Base-by-base conservation (phyloP, 2,329 filamentous ascomycete species). In the Colletotrichum sp. region DNA sequence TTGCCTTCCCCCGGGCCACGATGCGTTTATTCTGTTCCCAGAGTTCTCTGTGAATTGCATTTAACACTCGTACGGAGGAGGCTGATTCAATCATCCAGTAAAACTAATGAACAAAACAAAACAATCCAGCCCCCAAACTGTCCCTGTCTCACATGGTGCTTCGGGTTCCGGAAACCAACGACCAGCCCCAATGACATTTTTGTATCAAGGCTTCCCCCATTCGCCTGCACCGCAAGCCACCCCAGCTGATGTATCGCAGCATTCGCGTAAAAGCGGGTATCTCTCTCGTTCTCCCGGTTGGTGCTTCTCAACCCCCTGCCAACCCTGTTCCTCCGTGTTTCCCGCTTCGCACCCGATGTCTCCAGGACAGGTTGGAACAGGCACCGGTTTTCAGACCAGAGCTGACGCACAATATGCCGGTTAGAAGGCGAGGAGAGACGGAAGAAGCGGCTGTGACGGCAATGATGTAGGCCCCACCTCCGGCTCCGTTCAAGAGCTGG, bases 111-210 rank as follows among this genome's bases (percentile, higher is more conserved):
- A 57, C 61, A 67, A 59, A 60, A 75, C 70, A 72, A 39, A 30
- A 65, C 64, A 43, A 75, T 55, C 63, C 34, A 32, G 28, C 65
- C 74, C 67, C 64, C 64, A 76, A 76, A 76, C 74, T 34, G 24
- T 69, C 64, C 57, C 21, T 69, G 74, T 76, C 74, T 76, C 74
- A 69, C 48, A 59, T 65, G n/a, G 36, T 65, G 59, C 59, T 57
- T 71, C 60, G 68, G 64, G 65, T 60, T 64, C 59, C 64, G 64
- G 67, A 36, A 52, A 63, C 28, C 39, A 63, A 63, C 34, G 36
- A 64, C 61, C 10, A 21, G 30, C 59, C 34, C 57, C 18, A 70
- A 34, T 48, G 24, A 30, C 7, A 52, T 26, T 66, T 24, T 30
- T n/a, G 24, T 48, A 39, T 24, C 26, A 66, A 66, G 15, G 24